phyloP scores from a whole-genome alignment of 1,139 yeast species.

The Geotrichum australiense region DNA sequence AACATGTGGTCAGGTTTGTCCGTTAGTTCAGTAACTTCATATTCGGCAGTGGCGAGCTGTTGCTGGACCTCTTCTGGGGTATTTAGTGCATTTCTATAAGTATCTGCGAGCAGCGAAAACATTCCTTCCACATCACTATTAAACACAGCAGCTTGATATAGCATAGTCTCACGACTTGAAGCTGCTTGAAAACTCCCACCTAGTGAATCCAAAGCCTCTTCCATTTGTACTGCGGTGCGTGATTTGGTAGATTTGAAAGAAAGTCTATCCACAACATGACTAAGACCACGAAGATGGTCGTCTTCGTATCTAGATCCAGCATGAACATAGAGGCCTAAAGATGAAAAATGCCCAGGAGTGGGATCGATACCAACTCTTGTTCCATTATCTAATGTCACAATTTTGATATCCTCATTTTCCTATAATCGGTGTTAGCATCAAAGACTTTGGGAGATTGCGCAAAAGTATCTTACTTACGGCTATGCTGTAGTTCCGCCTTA shows the following conservation, averaged over 20 bases:
- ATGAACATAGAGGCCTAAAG: conserved; percentile 80
- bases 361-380: conserved; percentile 77
- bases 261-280: conserved; percentile 78
- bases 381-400: conserved; percentile 58
- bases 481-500: conserved; percentile 7
- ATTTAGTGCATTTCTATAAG: conserved; percentile 63
- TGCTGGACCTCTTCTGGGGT: conserved; percentile 66
- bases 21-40: conserved; percentile 77
- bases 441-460: background rate
- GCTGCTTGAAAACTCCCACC: conserved; percentile 97
- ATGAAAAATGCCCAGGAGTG: conserved; percentile 85
- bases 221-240: conserved; percentile 60
- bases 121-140: conserved; percentile 77
- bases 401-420: conserved; percentile 8
- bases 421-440: conserved; percentile 1
- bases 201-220: conserved; percentile 63
- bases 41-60: conserved; percentile 66
- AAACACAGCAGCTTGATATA: conserved; percentile 93
- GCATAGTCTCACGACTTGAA: conserved; percentile 82
- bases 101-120: conserved; percentile 74
- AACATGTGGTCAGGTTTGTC: conserved; percentile 78
- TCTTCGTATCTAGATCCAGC: conserved; percentile 87
- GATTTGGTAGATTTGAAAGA: conserved; percentile 75
- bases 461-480: conserved; percentile 3
- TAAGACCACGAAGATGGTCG: conserved; percentile 50